Base-by-base conservation (phyloP, 345 rosid genomes). In the Brassica nigra region DNA sequence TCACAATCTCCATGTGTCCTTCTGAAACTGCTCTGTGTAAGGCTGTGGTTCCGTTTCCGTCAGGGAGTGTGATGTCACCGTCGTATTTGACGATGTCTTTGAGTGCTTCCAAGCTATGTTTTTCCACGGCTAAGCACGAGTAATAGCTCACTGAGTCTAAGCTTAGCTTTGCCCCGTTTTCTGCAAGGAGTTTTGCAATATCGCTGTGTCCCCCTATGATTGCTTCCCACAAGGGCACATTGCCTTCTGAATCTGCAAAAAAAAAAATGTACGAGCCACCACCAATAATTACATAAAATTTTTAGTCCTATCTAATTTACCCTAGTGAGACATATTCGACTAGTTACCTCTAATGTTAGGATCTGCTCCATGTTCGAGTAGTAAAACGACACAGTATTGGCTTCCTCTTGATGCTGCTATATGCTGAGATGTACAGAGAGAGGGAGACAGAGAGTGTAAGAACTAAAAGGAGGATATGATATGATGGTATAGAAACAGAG, bases 151-250 rank as follows among this genome's bases (percentile, higher is more conserved):
- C 90, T 55, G 88, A 86, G 9, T 90, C 97, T 1, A 81, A 30
- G 66, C 83, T 76, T 62, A 94, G 2, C 9, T 18, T 82, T 27
- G 95, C 97, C 0, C 95, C 94, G 36, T 90, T 94, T 54, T 92
- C 90, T 3, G 78, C 61, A 0, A 94, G 87, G 39, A 89, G 85
- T 68, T 88, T 87, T 8, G 84, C 70, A 62, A 88, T 84, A 1
- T 70, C 66, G 33, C 86, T 69, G 65, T 92, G 95, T 68, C 83
- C 75, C 63, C 92, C 95, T 66, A 75, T 34, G 58, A 94, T 79
- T 70, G 98, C 97, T 80, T 92, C 97, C 98, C 97, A 94, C 39
- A 94, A 76, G 0, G 98, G 91, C 27, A 94, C 88, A 57, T 71
- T 91, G 49, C 97, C 97, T 84, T 92, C 95, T 0, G 86, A 79